A percentile compares a stretch with the other conserved stretches of the same genome.
These are phyloP conservation scores for Dioscorea cayenensis DNA, from an alignment of 116 monocot genomes.

Conservation along the genomic window DNA sequence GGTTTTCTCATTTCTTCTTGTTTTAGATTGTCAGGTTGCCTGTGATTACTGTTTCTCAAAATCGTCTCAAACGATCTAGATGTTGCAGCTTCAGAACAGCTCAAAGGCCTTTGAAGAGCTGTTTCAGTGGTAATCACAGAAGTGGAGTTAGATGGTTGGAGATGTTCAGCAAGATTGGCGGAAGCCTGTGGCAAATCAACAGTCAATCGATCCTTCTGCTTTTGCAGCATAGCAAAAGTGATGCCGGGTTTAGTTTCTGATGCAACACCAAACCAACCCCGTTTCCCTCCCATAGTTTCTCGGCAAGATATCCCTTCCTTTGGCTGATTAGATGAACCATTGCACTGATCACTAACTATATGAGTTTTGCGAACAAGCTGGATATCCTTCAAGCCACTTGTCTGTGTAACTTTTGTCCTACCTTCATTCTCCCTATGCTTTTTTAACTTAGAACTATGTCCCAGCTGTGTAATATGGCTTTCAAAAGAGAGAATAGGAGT, in stretches of 20 bases:
- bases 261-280: slow-evolving; percentile 13
- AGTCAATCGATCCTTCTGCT: slow-evolving; percentile 9
- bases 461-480: slow-evolving; percentile 8
- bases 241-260: slow-evolving; percentile 4
- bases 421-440: neutral
- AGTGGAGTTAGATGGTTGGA: neutral
- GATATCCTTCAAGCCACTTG: slow-evolving; percentile 3
- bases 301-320: neutral
- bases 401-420: slow-evolving; percentile 1
- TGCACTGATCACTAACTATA: neutral
- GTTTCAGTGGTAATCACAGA: slow-evolving; percentile 1
- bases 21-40: slow-evolving; percentile 15
- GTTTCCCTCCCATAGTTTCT: slow-evolving; percentile 8
- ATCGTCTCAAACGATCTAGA: slow-evolving; percentile 7
- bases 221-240: neutral
- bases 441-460: neutral
- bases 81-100: slow-evolving; percentile 4
- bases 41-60: slow-evolving; percentile 6
- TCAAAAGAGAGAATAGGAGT: slow-evolving; percentile 30
- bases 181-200: slow-evolving; percentile 4
- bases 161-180: slow-evolving; percentile 1
- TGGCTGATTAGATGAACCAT: slow-evolving; percentile 9
- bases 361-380: slow-evolving; percentile 8
- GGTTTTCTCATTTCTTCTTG: slow-evolving; percentile 10
- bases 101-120: neutral